phyloP scores from a whole-genome alignment of 106 monocot species.

The Phalaenopsis aphrodite region DNA sequence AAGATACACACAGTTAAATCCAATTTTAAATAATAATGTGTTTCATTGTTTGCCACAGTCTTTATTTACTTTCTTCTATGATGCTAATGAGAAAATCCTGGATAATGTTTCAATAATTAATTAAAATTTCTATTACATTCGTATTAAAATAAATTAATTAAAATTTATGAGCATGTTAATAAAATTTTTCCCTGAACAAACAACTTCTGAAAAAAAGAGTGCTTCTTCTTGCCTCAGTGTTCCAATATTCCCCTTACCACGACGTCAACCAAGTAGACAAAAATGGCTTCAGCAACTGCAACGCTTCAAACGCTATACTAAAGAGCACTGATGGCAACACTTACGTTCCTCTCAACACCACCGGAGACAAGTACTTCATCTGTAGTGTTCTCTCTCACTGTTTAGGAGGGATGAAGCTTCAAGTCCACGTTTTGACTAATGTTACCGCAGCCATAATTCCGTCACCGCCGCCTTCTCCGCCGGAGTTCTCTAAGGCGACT shows the following conservation, averaged over 20 bases:
- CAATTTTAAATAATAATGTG: too few relatives aligned
- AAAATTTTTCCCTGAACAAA: too few relatives aligned
- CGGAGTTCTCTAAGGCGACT: not conserved
- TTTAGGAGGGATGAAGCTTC: slow-evolving; percentile 19
- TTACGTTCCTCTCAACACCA: slow-evolving; percentile 14
- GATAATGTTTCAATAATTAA: too few relatives aligned
- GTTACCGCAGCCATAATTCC: not conserved
- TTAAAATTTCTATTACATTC: too few relatives aligned
- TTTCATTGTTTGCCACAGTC: too few relatives aligned
- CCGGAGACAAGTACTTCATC: slow-evolving; percentile 34
- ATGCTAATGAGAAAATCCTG: too few relatives aligned
- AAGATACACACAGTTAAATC: too few relatives aligned
- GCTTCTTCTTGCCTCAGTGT: not conserved
- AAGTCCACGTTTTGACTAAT: not conserved
- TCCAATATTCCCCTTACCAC: slow-evolving; percentile 23
- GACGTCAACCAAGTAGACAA: slow-evolving; percentile 27
- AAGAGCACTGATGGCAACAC: slow-evolving; percentile 23
- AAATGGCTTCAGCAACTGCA: slow-evolving; percentile 29
- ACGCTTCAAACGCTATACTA: slow-evolving; percentile 8
- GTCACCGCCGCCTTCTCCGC: not conserved
- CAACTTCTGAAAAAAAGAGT: too few relatives aligned
- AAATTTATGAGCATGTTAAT: too few relatives aligned
- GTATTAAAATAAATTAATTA: too few relatives aligned
- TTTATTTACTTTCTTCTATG: too few relatives aligned
- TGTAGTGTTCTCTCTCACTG: slow-evolving; percentile 21